Conservation (phyloP, 2,329 filamentous ascomycete species). For the Colletotrichum abscissum region DNA sequence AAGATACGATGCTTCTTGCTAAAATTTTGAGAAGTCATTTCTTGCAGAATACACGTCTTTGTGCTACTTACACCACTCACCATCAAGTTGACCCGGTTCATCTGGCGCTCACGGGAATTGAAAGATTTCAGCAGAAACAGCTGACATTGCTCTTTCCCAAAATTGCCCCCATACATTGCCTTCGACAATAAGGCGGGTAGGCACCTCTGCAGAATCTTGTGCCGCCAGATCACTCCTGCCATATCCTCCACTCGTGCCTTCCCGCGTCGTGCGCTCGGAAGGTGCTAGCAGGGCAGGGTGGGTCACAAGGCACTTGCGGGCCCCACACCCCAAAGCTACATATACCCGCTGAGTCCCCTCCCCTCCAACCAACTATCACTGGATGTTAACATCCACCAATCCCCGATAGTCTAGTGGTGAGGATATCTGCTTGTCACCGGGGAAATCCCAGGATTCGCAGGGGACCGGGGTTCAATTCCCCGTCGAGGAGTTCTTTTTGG, state of each 20-base stretch:
- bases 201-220: too few relatives aligned
- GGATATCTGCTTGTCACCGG: constrained; percentile 34
- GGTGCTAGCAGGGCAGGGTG: not conserved
- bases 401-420: constrained; percentile 37
- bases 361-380: not conserved
- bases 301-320: too few relatives aligned
- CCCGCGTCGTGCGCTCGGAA: not conserved
- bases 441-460: not conserved
- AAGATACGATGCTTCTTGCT: not conserved
- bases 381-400: constrained; percentile 7
- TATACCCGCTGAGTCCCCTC: fast-evolving
- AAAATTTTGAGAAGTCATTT: not conserved
- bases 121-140: too few relatives aligned
- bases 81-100: too few relatives aligned
- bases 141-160: too few relatives aligned
- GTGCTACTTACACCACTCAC: too few relatives aligned
- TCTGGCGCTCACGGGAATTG: too few relatives aligned
- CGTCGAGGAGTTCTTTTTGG: constrained; percentile 31
- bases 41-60: too few relatives aligned
- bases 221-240: too few relatives aligned
- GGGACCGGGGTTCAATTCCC: constrained; percentile 37
- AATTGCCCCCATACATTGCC: too few relatives aligned
- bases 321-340: fast-evolving
- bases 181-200: too few relatives aligned
- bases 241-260: too few relatives aligned